phyloP scores from a whole-genome alignment of 1,139 yeast species.

The Kurtzmaniella natalensis region DNA sequence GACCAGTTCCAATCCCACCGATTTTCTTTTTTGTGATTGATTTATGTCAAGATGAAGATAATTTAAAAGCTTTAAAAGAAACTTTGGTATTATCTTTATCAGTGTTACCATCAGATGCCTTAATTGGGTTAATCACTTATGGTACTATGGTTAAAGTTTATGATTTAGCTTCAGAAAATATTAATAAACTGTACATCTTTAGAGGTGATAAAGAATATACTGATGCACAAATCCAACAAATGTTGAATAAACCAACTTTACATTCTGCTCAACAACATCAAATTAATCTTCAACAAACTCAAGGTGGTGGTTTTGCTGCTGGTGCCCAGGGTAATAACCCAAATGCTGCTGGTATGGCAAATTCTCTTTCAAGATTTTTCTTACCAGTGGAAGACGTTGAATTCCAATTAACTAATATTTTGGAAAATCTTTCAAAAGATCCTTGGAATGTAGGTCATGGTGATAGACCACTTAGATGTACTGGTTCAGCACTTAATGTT shows the following conservation, averaged over 20 bases:
- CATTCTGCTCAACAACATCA: slow-evolving; percentile 23
- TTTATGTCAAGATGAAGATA: slow-evolving; percentile 92
- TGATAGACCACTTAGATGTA: slow-evolving; percentile 84
- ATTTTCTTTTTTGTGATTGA: slow-evolving; percentile 87
- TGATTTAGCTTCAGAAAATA: slow-evolving; percentile 76
- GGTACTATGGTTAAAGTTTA: slow-evolving; percentile 96
- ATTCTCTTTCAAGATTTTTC: slow-evolving; percentile 70
- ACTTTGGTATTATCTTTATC: slow-evolving; percentile 77
- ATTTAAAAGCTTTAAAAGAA: slow-evolving; percentile 83
- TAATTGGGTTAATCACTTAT: slow-evolving; percentile 86
- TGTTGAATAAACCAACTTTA: slow-evolving; percentile 55
- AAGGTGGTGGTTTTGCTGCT: slow-evolving; percentile 25
- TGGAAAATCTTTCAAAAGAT: slow-evolving; percentile 77
- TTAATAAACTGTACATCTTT: slow-evolving; percentile 81
- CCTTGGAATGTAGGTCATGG: slow-evolving; percentile 93
- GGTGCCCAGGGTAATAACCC: slow-evolving; percentile 21
- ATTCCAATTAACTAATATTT: slow-evolving; percentile 74
- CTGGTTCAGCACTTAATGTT: slow-evolving; percentile 88
- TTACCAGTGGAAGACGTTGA: slow-evolving; percentile 85
- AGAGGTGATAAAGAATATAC: slow-evolving; percentile 90
- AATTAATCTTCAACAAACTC: no score
- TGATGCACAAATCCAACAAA: slow-evolving; percentile 67
- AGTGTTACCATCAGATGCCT: slow-evolving; percentile 87
- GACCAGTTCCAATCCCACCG: slow-evolving; percentile 93
- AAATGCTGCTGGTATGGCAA: slow-evolving; percentile 17